phyloP scores from a whole-genome alignment of 2,329 filamentous ascomycete genomes.

The Colletotrichum nymphaeae region DNA sequence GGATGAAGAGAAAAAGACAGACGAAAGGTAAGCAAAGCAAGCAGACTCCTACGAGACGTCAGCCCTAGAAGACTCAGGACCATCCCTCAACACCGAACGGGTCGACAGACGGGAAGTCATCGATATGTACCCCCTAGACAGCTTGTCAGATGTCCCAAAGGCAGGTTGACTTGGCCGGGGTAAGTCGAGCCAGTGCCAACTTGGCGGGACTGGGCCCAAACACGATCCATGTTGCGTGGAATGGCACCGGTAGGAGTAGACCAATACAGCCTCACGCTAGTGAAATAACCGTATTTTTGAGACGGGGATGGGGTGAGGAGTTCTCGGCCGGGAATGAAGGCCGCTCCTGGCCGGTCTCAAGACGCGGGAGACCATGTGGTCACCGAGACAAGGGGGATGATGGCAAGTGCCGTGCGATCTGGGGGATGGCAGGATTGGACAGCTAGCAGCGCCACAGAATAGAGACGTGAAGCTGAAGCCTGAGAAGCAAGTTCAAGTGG shows the following conservation, averaged over 20 bases:
- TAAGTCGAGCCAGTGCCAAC: constrained; percentile 17
- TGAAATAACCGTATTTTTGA: constrained; percentile 20
- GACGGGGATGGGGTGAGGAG: constrained; percentile 3
- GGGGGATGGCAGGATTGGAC: background rate
- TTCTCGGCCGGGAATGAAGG: constrained; percentile 4
- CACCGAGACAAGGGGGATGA: background rate
- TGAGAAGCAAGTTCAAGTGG: background rate
- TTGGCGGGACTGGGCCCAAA: constrained; percentile 17
- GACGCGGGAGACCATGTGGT: constrained; percentile 4
- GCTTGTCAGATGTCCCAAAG: background rate
- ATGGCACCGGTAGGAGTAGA: background rate
- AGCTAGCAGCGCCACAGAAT: background rate
- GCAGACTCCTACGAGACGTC: background rate
- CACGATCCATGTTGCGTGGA: constrained; percentile 8
- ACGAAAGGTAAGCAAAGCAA: background rate
- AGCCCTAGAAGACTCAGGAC: constrained; percentile 12
- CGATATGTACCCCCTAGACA: constrained; percentile 15
- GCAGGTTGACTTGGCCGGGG: background rate
- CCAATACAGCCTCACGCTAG: constrained; percentile 23
- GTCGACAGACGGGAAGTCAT: background rate
- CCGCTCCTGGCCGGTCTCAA: constrained; percentile 14
- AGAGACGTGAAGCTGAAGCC: background rate
- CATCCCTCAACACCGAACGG: background rate
- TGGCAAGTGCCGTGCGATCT: constrained; percentile 13
- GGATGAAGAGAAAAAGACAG: background rate